Evolutionary conservation across 805 yeast genomes (phyloP).

Genomic region (Yarrowia sp.): DNA sequence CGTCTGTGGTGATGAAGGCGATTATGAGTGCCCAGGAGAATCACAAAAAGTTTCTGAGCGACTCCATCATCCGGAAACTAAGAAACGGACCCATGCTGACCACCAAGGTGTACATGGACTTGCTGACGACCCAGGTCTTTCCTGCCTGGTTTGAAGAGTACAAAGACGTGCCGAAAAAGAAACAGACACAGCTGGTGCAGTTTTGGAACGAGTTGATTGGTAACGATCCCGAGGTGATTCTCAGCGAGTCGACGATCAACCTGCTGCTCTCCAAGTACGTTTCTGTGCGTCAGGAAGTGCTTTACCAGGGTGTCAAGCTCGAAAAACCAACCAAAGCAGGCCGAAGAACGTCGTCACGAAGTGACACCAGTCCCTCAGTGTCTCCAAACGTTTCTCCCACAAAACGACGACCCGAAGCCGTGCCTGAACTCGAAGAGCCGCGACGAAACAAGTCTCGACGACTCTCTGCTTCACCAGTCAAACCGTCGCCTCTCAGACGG

Average conservation of each 20-base stretch:
- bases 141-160: neutral
- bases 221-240: neutral
- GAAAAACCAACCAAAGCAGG: neutral
- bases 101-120: neutral
- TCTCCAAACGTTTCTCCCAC: neutral
- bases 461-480: neutral
- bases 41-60: neutral
- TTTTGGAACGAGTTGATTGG: slow-evolving; percentile 9
- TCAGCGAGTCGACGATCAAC: neutral
- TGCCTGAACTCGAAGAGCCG: neutral
- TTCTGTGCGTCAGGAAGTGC: slow-evolving; percentile 13
- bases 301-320: neutral
- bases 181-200: neutral
- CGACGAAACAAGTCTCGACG: neutral
- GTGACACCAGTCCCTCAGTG: neutral
- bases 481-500: neutral
- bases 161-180: slow-evolving; percentile 4
- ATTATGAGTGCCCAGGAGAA: neutral
- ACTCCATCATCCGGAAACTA: neutral
- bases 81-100: neutral
- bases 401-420: neutral
- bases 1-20: slow-evolving; percentile 1
- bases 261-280: neutral
- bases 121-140: neutral
- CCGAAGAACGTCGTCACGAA: neutral